Base-by-base conservation (phyloP, 345 rosid species). In the Mallotus nudiflorus region DNA sequence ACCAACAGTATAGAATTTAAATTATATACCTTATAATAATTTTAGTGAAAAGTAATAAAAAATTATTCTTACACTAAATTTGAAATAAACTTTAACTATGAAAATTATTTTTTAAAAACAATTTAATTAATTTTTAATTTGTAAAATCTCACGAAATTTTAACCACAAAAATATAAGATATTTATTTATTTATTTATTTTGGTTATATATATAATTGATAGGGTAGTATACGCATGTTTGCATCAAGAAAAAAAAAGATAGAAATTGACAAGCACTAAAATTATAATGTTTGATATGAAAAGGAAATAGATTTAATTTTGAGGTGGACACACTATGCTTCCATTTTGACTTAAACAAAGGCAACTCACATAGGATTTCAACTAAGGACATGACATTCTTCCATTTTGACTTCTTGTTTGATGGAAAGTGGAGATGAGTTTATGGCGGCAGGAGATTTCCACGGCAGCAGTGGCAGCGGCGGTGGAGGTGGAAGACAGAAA, bases 221-320 rank as follows among this genome's bases (percentile, higher is more conserved):
- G n/a, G n/a, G n/a, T 20, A 18, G 11, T 20, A 52, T 6, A 15
- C 24, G 61, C 68, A 57, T 61, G 62, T 5, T 13, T 14, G 19
- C 22, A 67, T 15, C 12, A n/a, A 5, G 46, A 44, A 9, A 40
- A 52, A 44, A 9, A 40, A 78, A 29, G 11, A 57, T 42, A 56
- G 73, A 69, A 76, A 65, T 80, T 78, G 72, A 68, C 77, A 50
- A 52, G 68, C 72, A 74, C 67, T 29, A 74, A 52, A 4, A 22
- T 46, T 50, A 13, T 40, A 6, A 24, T 22, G 48, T 15, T 33
- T 40, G 20, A 18, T 1, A 42, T 37, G 8, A 9, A 48, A 28
- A 52, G 8, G 22, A 53, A 25, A 39, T 54, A 25, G 10, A 24
- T 29, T 61, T n/a, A n/a, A n/a, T n/a, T 59, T 12, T 8, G 6